Percentiles rank a stretch among this genome's conserved stretches.
phyloP scores from a whole-genome alignment of 495 filamentous ascomycete genomes.

The Letharia columbiana region DNA sequence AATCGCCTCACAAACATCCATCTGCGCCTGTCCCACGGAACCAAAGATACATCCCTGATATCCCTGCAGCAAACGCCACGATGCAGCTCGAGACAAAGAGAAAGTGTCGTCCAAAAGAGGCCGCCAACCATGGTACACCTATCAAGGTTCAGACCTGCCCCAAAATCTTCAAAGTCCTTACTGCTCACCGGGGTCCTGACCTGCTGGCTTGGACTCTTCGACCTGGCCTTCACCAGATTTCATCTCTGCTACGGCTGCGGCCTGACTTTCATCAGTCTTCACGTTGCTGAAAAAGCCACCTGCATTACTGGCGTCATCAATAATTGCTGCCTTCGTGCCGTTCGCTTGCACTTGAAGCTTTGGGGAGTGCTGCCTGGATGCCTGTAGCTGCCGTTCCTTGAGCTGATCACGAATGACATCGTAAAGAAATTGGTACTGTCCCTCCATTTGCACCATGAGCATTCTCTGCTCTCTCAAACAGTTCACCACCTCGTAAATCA shows the following conservation, averaged over 20 bases:
- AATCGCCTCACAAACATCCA: background rate
- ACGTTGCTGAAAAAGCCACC: conserved; percentile 3
- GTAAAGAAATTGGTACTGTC: conserved; percentile 85
- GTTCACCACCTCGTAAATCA: conserved; percentile 68
- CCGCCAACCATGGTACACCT: conserved; percentile 6
- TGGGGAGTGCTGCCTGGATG: conserved; percentile 16
- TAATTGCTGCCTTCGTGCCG: conserved; percentile 14
- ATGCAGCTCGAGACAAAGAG: conserved; percentile 13
- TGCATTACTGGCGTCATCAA: conserved; percentile 11
- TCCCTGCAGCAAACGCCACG: conserved; percentile 13
- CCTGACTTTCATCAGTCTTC: conserved; percentile 1
- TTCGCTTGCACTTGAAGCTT: conserved; percentile 19
- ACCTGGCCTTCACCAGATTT: background rate
- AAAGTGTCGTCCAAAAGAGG: conserved; percentile 7
- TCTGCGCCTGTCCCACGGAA: conserved; percentile 8
- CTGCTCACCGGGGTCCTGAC: conserved; percentile 8
- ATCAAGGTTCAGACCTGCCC: conserved; percentile 14
- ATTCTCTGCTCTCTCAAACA: conserved; percentile 78
- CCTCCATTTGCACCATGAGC: conserved; percentile 91
- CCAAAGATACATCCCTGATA: conserved; percentile 13
- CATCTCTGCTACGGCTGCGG: background rate
- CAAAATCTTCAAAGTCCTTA: conserved; percentile 1
- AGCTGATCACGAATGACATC: conserved; percentile 70
- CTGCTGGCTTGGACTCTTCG: background rate
- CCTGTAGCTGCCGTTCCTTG: conserved; percentile 17